Evolutionary conservation across 192 early-diverging fungal genomes (phyloP).

Genomic region (Dissophora ornata): DNA sequence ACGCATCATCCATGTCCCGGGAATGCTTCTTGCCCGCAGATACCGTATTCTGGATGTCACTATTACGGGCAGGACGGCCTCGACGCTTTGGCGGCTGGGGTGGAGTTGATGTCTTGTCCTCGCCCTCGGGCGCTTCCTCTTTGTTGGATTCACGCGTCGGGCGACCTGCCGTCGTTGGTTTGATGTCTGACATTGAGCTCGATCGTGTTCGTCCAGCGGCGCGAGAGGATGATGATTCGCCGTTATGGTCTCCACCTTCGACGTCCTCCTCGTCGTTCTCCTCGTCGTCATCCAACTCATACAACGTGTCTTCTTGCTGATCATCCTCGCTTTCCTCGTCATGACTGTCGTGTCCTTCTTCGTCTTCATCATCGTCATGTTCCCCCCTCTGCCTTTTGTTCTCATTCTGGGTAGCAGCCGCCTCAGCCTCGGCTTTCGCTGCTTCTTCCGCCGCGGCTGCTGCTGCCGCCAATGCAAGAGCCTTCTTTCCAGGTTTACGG

Average conservation of each 20-base stretch:
- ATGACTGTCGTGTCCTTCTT: constrained; percentile 3
- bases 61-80: background rate
- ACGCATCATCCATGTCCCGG: too few relatives aligned
- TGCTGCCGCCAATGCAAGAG: background rate
- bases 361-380: background rate
- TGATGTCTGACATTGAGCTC: too few relatives aligned
- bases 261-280: background rate
- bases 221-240: too few relatives aligned
- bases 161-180: too few relatives aligned
- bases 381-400: background rate
- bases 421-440: constrained; percentile 1
- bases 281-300: background rate
- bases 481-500: constrained; percentile 11
- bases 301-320: background rate
- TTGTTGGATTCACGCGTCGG: too few relatives aligned
- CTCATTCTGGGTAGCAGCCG: background rate
- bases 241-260: background rate
- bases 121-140: too few relatives aligned
- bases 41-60: background rate
- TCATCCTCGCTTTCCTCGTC: constrained; percentile 6
- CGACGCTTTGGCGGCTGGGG: constrained; percentile 1
- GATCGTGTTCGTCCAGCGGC: too few relatives aligned
- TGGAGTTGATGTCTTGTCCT: too few relatives aligned
- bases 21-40: background rate
- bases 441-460: background rate